Percentiles rank a stretch among this genome's conserved stretches.
Evolutionary conservation across 2,329 filamentous ascomycete species (phyloP).

Genomic region (Coniochaeta sp.): DNA sequence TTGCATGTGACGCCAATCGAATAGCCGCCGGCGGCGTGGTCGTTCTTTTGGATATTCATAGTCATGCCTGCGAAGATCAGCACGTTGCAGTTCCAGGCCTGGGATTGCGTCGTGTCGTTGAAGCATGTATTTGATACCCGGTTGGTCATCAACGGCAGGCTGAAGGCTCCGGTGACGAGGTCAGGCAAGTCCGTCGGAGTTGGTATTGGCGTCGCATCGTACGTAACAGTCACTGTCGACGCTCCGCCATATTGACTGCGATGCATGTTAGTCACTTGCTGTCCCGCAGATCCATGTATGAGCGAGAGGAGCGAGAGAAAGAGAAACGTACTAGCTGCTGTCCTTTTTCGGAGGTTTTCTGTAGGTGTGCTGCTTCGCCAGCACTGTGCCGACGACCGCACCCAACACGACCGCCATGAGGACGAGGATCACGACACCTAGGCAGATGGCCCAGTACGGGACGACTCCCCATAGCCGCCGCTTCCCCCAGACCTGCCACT

Average conservation of each 20-base stretch:
- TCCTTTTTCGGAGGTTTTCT: slow-evolving; percentile 16
- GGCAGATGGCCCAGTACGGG: slow-evolving; percentile 53
- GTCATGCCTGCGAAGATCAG: slow-evolving; percentile 26
- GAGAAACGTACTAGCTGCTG: slow-evolving; percentile 16
- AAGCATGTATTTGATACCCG: slow-evolving; percentile 49
- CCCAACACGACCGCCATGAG: slow-evolving; percentile 50
- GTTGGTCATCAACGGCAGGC: slow-evolving; percentile 44
- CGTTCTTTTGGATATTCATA: slow-evolving; percentile 30
- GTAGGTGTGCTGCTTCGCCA: slow-evolving; percentile 19
- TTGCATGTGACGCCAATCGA: slow-evolving; percentile 31
- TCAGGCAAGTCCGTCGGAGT: slow-evolving; percentile 43
- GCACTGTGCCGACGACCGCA: slow-evolving; percentile 44
- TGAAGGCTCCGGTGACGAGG: slow-evolving; percentile 47
- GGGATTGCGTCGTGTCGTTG: slow-evolving; percentile 42
- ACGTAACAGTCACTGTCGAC: slow-evolving; percentile 26
- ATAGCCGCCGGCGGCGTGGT: slow-evolving; percentile 26
- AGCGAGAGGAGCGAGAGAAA: too few species aligned
- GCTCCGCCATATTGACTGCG: neutral
- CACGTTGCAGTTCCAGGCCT: slow-evolving; percentile 58
- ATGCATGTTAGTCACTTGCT: slow-evolving; percentile 7
- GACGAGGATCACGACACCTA: slow-evolving; percentile 39
- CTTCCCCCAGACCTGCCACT: slow-evolving; percentile 46
- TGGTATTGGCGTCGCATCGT: slow-evolving; percentile 44
- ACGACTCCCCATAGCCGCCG: slow-evolving; percentile 51
- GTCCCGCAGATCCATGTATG: neutral